phyloP scores from a whole-genome alignment of 1,284 basidiomycete species.

The Anthracocystis panici-leucophaei region DNA sequence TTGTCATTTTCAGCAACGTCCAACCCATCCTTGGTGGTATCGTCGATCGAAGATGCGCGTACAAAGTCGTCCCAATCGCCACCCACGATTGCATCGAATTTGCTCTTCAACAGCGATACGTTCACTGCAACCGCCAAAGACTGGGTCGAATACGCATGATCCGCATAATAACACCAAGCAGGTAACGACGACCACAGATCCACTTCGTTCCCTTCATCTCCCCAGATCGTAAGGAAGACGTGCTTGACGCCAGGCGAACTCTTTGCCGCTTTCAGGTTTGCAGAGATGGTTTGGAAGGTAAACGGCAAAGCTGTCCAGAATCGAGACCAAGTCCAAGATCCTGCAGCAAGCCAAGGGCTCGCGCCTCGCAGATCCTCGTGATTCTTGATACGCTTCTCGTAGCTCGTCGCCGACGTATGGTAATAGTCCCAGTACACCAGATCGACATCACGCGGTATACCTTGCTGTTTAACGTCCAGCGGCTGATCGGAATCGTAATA shows the following conservation, averaged over 20 bases:
- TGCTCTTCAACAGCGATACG: slow-evolving; percentile 46
- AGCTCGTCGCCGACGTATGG: slow-evolving; percentile 64
- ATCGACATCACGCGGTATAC: slow-evolving; percentile 65
- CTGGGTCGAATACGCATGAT: slow-evolving; percentile 63
- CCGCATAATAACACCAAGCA: slow-evolving; percentile 67
- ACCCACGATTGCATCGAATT: slow-evolving; percentile 66
- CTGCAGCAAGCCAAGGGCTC: slow-evolving; percentile 69
- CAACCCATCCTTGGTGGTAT: slow-evolving; percentile 33
- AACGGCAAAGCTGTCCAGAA: slow-evolving; percentile 71
- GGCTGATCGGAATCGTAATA: slow-evolving; percentile 66
- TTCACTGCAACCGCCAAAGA: slow-evolving; percentile 51
- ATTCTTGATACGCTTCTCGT: slow-evolving; percentile 66
- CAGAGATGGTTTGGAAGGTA: slow-evolving; percentile 69
- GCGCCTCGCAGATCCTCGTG: slow-evolving; percentile 67
- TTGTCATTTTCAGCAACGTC: slow-evolving; percentile 49
- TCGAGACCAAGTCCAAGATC: slow-evolving; percentile 70
- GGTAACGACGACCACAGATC: slow-evolving; percentile 56
- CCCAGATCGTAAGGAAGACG: slow-evolving; percentile 71
- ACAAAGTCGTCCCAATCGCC: slow-evolving; percentile 70
- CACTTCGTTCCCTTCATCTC: slow-evolving; percentile 70
- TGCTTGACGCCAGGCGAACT: slow-evolving; percentile 60
- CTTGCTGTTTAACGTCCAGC: slow-evolving; percentile 38
- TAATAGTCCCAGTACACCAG: slow-evolving; percentile 67
- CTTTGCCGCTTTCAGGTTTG: slow-evolving; percentile 68
- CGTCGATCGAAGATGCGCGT: slow-evolving; percentile 68